These are phyloP conservation scores for Arthrobotrys megalospora DNA, from an alignment of 2,329 filamentous ascomycete genomes.

Conservation along the genomic window DNA sequence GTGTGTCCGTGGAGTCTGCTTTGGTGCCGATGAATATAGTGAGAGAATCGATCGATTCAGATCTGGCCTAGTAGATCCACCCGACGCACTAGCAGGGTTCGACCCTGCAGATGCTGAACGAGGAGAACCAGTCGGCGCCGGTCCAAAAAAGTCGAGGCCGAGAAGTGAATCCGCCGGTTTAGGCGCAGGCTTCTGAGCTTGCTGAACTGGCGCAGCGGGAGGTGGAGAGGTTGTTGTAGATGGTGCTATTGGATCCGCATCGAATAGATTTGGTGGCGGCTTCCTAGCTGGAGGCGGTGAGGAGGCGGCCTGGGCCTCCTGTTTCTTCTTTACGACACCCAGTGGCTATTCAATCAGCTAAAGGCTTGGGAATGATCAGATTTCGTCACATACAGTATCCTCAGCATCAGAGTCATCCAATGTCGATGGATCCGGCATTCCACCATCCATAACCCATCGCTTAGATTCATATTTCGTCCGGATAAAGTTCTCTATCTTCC, in stretches of 20 bases:
- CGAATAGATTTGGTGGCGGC: slow-evolving; percentile 80
- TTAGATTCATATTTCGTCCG: slow-evolving; percentile 99
- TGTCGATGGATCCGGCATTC: slow-evolving; percentile 90
- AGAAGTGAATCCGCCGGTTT: slow-evolving; percentile 88
- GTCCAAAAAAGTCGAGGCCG: slow-evolving; percentile 91
- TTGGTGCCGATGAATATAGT: slow-evolving; percentile 87
- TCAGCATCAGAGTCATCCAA: slow-evolving; percentile 88
- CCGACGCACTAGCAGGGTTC: slow-evolving; percentile 53
- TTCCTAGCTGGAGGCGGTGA: slow-evolving; percentile 66
- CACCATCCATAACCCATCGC: slow-evolving; percentile 99
- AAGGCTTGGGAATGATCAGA: slow-evolving; percentile 76
- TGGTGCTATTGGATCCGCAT: slow-evolving; percentile 76
- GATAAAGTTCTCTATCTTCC: slow-evolving; percentile 99
- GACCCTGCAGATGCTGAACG: slow-evolving; percentile 62
- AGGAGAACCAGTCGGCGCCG: slow-evolving; percentile 78
- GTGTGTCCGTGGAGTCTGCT: slow-evolving; percentile 74
- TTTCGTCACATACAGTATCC: slow-evolving; percentile 77
- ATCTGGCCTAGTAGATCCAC: slow-evolving; percentile 83
- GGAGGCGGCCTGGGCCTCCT: slow-evolving; percentile 72
- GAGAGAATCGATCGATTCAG: slow-evolving; percentile 98
- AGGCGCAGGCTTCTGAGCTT: slow-evolving; percentile 78
- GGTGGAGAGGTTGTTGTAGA: slow-evolving; percentile 82
- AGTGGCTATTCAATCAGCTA: slow-evolving; percentile 71
- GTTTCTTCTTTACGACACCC: slow-evolving; percentile 78
- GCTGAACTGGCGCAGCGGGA: slow-evolving; percentile 75